These are phyloP conservation scores for Colletotrichum lupini DNA, from an alignment of 2,329 filamentous ascomycete species.

Conservation along the genomic window DNA sequence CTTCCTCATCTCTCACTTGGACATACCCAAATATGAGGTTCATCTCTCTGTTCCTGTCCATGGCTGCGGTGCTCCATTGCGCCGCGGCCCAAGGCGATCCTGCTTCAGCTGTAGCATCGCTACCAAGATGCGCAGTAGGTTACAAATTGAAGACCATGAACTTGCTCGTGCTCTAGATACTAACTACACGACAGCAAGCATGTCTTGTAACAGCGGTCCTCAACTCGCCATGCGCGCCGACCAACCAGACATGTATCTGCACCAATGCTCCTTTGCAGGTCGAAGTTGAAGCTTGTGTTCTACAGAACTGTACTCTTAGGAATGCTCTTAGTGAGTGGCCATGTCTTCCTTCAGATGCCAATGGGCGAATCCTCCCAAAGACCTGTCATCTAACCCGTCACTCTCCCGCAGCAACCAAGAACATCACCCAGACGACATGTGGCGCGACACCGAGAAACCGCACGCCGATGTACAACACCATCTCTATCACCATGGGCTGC, in stretches of 20 bases:
- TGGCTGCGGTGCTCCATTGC: slow-evolving; percentile 22
- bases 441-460: slow-evolving; percentile 44
- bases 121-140: slow-evolving; percentile 48
- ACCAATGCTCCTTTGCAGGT: slow-evolving; percentile 41
- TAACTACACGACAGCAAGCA: slow-evolving; percentile 35
- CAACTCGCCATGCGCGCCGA: slow-evolving; percentile 41
- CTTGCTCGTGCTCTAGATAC: not conserved
- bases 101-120: slow-evolving; percentile 32
- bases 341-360: not conserved
- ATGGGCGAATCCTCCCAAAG: not conserved
- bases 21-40: slow-evolving; percentile 21
- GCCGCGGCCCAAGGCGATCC: slow-evolving; percentile 25
- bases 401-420: slow-evolving; percentile 29
- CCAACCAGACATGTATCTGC: slow-evolving; percentile 47
- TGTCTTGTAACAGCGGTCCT: slow-evolving; percentile 42
- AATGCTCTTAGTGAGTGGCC: slow-evolving; percentile 45
- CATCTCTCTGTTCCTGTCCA: slow-evolving; percentile 20
- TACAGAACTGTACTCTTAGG: slow-evolving; percentile 42
- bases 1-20: not conserved
- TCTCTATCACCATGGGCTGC: slow-evolving; percentile 47
- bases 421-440: slow-evolving; percentile 42
- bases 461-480: slow-evolving; percentile 45
- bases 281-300: slow-evolving; percentile 43
- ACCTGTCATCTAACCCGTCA: not conserved
- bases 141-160: too few species aligned